Percentiles rank a stretch among this genome's conserved stretches.
phyloP scores from a whole-genome alignment of 169 alveolate genomes.

The Plasmodium vinckei region DNA sequence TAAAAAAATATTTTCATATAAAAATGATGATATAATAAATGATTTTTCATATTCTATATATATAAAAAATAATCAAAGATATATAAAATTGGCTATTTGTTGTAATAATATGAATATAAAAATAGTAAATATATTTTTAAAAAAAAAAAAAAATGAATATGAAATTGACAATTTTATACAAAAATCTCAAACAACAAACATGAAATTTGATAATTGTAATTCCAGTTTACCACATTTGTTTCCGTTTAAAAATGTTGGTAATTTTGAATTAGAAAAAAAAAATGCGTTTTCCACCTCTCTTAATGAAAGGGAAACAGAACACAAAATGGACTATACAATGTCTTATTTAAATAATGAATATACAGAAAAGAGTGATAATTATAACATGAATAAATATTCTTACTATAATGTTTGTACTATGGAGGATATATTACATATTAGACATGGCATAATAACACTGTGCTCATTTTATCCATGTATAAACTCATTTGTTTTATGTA shows the following conservation, averaged over 20 bases:
- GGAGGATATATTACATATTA: slow-evolving; percentile 26
- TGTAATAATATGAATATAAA: slow-evolving; percentile 31
- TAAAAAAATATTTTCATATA: slow-evolving; percentile 33
- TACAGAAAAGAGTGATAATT: background rate
- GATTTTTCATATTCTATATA: slow-evolving; percentile 55
- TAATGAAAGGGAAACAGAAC: background rate
- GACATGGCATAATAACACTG: slow-evolving; percentile 51
- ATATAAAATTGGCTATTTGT: slow-evolving; percentile 39
- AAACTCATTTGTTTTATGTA: slow-evolving; percentile 34
- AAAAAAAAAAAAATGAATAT: slow-evolving; percentile 12
- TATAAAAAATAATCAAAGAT: slow-evolving; percentile 26
- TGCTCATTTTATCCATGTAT: slow-evolving; percentile 69
- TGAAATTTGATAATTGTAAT: background rate
- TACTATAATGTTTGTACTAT: background rate
- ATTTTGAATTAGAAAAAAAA: background rate
- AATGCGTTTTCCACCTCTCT: background rate
- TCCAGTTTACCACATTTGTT: background rate
- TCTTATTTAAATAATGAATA: background rate
- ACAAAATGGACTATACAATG: background rate
- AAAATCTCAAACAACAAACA: slow-evolving; percentile 14
- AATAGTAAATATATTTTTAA: slow-evolving; percentile 26
- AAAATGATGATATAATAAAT: slow-evolving; percentile 9
- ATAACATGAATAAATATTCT: background rate
- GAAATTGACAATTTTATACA: slow-evolving; percentile 13
- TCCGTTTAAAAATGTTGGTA: background rate